Evolutionary conservation across 306 rosid genomes (phyloP).

Genomic region (Fagus sylvatica): DNA sequence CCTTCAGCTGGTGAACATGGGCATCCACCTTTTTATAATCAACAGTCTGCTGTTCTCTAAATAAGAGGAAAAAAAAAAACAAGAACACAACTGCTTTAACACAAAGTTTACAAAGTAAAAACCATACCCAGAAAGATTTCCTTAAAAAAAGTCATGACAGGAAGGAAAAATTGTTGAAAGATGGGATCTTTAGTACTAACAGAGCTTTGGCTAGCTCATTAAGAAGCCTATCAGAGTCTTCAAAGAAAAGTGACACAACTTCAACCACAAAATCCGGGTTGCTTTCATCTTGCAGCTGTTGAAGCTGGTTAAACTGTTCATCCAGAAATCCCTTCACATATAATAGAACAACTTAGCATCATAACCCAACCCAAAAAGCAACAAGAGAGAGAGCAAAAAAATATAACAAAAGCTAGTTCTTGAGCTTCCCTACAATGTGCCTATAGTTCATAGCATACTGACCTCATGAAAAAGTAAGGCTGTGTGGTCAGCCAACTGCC

Average conservation of each 20-base stretch:
- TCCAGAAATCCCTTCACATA: constrained; percentile 60
- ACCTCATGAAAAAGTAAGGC: constrained; percentile 74
- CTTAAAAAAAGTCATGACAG: not conserved
- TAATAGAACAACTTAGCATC: constrained; percentile 12
- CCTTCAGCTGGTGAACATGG: constrained; percentile 82
- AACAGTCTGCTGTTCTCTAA: constrained; percentile 53
- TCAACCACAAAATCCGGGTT: constrained; percentile 81
- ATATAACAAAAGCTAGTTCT: not conserved
- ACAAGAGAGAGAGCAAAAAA: not conserved
- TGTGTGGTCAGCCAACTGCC: constrained; percentile 51
- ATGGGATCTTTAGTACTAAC: constrained; percentile 34
- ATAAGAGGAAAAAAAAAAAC: not conserved
- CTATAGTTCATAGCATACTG: constrained; percentile 12
- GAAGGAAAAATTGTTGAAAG: not conserved
- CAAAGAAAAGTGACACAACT: constrained; percentile 75
- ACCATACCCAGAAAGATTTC: not conserved
- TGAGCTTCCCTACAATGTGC: constrained; percentile 4
- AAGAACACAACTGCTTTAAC: not conserved
- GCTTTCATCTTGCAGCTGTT: constrained; percentile 79
- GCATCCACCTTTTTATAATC: constrained; percentile 70
- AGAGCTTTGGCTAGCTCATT: constrained; percentile 56
- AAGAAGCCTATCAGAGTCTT: constrained; percentile 68
- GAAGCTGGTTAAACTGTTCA: constrained; percentile 72
- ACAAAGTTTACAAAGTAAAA: too few relatives aligned
- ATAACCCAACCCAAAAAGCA: constrained; percentile 1